Conservation (phyloP, 164 flowering plant genomes). For the Annona cherimola region DNA sequence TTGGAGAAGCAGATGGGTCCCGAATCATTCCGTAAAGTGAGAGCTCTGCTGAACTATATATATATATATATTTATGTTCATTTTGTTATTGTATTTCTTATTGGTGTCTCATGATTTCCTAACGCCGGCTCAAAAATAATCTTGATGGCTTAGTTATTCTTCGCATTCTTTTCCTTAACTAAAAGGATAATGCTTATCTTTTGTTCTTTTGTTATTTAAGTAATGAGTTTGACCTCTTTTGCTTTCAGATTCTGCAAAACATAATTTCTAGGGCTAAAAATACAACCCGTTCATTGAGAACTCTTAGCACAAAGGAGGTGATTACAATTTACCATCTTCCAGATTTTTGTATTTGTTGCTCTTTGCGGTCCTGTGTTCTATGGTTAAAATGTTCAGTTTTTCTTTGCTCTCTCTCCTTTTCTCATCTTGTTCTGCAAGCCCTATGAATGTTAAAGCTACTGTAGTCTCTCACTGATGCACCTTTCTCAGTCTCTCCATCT, state of each 20-base stretch:
- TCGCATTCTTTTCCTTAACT: neutral
- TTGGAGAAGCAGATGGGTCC: constrained; percentile 99
- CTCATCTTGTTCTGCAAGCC: too few relatives aligned
- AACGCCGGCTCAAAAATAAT: neutral
- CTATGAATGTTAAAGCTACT: too few relatives aligned
- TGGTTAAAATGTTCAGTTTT: too few relatives aligned
- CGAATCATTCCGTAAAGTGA: constrained; percentile 82
- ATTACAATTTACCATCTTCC: neutral
- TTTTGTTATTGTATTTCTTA: neutral
- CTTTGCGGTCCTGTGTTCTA: too few relatives aligned
- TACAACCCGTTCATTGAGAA: constrained; percentile 46
- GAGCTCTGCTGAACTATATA: constrained; percentile 4
- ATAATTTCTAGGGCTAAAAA: constrained; percentile 66
- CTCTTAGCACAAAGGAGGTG: constrained; percentile 96
- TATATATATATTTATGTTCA: neutral
- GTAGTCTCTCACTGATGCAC: too few relatives aligned
- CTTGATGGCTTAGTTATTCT: neutral
- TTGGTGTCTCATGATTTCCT: neutral
- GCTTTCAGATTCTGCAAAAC: constrained; percentile 72
- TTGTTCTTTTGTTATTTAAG: neutral
- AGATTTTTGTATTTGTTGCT: too few relatives aligned
- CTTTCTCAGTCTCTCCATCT: too few relatives aligned
- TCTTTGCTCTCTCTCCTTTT: too few relatives aligned
- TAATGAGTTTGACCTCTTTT: constrained; percentile 3
- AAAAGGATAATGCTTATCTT: neutral